A percentile compares a stretch with the other conserved stretches of the same genome.
Conservation (phyloP, 148 eudicot genomes). For the Diospyros kaki region DNA sequence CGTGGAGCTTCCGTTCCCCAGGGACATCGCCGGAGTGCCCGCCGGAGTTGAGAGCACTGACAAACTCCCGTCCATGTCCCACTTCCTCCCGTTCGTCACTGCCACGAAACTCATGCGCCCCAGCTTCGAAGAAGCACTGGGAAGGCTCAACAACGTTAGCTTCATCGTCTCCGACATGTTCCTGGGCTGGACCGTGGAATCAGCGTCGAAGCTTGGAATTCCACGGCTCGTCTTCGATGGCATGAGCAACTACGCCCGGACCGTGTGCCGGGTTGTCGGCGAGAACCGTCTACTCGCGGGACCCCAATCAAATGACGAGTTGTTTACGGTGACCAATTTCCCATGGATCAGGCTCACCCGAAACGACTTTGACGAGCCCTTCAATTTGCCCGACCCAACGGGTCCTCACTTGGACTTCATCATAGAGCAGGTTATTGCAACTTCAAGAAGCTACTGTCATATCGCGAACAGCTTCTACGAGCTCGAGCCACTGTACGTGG, state of each 20-base stretch:
- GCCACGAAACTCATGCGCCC: conserved; percentile 44
- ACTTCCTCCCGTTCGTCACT: conserved; percentile 37
- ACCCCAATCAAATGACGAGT: conserved; percentile 34
- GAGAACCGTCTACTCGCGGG: neutral
- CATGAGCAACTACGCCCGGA: conserved; percentile 29
- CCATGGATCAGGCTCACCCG: conserved; percentile 52
- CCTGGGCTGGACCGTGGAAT: conserved; percentile 54
- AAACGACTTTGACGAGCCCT: conserved; percentile 37
- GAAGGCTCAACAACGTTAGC: conserved; percentile 19
- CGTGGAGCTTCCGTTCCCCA: conserved; percentile 46
- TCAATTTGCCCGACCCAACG: conserved; percentile 24
- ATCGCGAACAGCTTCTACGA: conserved; percentile 53
- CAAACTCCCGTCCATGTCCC: conserved; percentile 57
- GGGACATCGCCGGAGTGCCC: conserved; percentile 21
- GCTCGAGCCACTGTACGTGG: conserved; percentile 42
- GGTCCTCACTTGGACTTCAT: conserved; percentile 39
- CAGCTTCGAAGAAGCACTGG: conserved; percentile 38
- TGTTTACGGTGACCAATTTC: conserved; percentile 28
- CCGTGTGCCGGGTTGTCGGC: neutral
- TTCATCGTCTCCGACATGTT: conserved; percentile 59
- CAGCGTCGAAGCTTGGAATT: conserved; percentile 42
- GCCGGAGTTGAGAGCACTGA: conserved; percentile 63
- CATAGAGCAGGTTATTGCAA: conserved; percentile 14
- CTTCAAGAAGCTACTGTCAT: conserved; percentile 34
- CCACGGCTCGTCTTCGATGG: conserved; percentile 45